A percentile compares a stretch with the other conserved stretches of the same genome.
Evolutionary conservation across 2,329 filamentous ascomycete species (phyloP).

Genomic region (Talaromyces sp.): DNA sequence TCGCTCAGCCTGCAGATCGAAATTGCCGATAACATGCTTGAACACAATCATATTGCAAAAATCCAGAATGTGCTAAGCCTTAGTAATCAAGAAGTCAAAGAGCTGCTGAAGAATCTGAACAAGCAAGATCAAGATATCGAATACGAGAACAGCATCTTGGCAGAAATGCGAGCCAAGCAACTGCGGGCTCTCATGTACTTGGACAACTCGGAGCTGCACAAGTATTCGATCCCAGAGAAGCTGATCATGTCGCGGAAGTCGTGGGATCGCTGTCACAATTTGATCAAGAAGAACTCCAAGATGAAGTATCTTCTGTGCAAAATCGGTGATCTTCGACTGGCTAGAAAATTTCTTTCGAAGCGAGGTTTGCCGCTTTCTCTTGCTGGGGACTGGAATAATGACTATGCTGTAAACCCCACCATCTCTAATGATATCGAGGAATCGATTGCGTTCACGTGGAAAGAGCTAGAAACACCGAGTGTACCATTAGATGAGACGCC

Average conservation of each 20-base stretch:
- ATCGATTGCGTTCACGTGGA: slow-evolving; percentile 3
- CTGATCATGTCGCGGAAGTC: slow-evolving; percentile 22
- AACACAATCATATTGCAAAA: slow-evolving; percentile 15
- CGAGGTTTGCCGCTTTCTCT: slow-evolving; percentile 21
- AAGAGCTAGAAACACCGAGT: background rate
- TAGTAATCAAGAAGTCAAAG: slow-evolving; percentile 15
- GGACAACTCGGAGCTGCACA: slow-evolving; percentile 25
- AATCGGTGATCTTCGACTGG: slow-evolving; percentile 23
- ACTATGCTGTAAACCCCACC: slow-evolving; percentile 13
- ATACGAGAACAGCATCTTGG: slow-evolving; percentile 23
- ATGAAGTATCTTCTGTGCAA: slow-evolving; percentile 25
- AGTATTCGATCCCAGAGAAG: slow-evolving; percentile 19
- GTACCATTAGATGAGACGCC: background rate
- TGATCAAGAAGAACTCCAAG: slow-evolving; percentile 5
- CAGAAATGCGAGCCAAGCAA: slow-evolving; percentile 30
- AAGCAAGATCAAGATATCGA: slow-evolving; percentile 21
- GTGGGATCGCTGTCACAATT: slow-evolving; percentile 15
- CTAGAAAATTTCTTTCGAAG: slow-evolving; percentile 25
- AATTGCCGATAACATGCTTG: slow-evolving; percentile 28
- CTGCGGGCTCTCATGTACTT: slow-evolving; percentile 23
- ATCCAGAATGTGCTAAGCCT: slow-evolving; percentile 22
- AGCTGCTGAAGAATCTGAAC: slow-evolving; percentile 14
- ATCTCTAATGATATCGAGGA: background rate
- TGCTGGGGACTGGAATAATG: slow-evolving; percentile 29
- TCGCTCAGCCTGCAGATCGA: slow-evolving; percentile 26